Evolutionary conservation across 1,284 basidiomycete species (phyloP).

Genomic region (Polyporus tsugae): DNA sequence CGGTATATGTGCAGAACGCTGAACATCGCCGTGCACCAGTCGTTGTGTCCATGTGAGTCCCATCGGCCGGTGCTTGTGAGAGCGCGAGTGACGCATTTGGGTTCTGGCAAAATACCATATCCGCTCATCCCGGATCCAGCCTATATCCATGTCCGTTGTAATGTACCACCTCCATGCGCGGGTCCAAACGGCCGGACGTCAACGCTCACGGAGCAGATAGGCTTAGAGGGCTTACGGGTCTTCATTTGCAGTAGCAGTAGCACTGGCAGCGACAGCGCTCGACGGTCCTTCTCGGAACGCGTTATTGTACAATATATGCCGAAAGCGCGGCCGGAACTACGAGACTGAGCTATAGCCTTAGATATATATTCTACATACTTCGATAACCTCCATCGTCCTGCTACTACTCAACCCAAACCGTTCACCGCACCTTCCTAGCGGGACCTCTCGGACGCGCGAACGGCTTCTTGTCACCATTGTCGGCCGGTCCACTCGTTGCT

Average conservation of each 20-base stretch:
- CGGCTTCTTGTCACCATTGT: constrained; percentile 47
- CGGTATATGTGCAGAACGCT: constrained; percentile 8
- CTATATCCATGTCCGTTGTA: neutral
- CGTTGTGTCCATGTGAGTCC: constrained; percentile 6
- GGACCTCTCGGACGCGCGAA: constrained; percentile 74
- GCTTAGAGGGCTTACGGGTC: neutral
- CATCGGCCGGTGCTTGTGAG: constrained; percentile 24
- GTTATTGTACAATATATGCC: neutral
- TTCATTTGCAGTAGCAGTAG: no score
- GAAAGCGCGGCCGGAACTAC: neutral
- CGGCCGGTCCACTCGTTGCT: constrained; percentile 13
- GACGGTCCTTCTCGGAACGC: neutral
- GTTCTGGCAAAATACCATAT: constrained; percentile 18
- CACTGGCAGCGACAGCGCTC: no score
- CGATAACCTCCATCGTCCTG: neutral
- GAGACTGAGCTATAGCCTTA: no score
- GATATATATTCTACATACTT: constrained; percentile 10
- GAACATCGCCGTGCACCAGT: constrained; percentile 9
- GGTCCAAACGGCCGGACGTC: neutral
- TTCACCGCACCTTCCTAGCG: constrained; percentile 47
- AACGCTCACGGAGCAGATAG: no score
- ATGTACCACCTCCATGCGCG: neutral
- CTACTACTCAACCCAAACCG: neutral
- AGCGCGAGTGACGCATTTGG: constrained; percentile 22
- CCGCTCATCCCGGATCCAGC: constrained; percentile 15